Conservation (phyloP, 495 filamentous ascomycete genomes). For the Xanthoparmelia taractica region DNA sequence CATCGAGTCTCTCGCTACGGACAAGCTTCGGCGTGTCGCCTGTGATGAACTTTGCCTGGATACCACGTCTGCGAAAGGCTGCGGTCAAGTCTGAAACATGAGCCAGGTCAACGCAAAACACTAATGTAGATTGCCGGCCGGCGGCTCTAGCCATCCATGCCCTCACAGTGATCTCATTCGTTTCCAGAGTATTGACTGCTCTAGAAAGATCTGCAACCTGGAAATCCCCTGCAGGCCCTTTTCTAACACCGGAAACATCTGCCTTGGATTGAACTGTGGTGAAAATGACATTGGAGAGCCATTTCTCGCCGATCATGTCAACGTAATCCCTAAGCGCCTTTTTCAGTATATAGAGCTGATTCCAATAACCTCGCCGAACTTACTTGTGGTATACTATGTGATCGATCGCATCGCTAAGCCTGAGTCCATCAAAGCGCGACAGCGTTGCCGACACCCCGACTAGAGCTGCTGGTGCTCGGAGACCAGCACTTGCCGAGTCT, state of each 20-base stretch:
- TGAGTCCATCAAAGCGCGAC: conserved; percentile 80
- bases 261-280: conserved; percentile 80
- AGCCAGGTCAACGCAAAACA: conserved; percentile 83
- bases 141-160: conserved; percentile 74
- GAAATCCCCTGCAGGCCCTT: conserved; percentile 68
- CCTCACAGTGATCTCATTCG: conserved; percentile 74
- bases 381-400: conserved; percentile 91
- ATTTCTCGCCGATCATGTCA: conserved; percentile 88
- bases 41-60: conserved; percentile 81
- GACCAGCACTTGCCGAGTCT: conserved; percentile 24
- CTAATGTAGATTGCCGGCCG: conserved; percentile 73
- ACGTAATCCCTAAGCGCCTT: conserved; percentile 56
- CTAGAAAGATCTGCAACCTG: conserved; percentile 60
- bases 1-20: conserved; percentile 59
- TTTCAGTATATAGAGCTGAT: not conserved
- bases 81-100: conserved; percentile 68
- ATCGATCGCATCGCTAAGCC: conserved; percentile 79
- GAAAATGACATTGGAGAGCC: conserved; percentile 79
- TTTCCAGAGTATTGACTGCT: conserved; percentile 68
- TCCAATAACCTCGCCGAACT: conserved; percentile 13
- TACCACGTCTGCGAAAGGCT: conserved; percentile 63
- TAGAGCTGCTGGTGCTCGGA: conserved; percentile 52
- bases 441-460: conserved; percentile 94
- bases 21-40: conserved; percentile 59
- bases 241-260: conserved; percentile 61